A percentile compares a stretch with the other conserved stretches of the same genome.
phyloP scores from a whole-genome alignment of 2,329 filamentous ascomycete genomes.

The Chrysoporthe puriensis region DNA sequence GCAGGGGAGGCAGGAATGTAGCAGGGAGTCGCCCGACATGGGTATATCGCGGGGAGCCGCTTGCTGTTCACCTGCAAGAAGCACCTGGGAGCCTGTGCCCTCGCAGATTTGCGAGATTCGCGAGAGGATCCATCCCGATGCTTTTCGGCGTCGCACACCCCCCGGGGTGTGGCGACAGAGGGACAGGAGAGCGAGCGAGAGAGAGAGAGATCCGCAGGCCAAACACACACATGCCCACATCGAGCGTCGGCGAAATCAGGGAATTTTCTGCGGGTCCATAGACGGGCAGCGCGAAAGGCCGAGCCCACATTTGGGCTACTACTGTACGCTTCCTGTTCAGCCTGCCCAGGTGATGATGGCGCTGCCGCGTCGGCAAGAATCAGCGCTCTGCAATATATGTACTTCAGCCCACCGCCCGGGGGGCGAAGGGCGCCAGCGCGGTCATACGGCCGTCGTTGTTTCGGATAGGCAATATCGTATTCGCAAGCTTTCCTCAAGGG shows the following conservation, averaged over 20 bases:
- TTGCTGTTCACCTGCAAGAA: slow-evolving; percentile 8
- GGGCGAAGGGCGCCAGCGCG: background rate
- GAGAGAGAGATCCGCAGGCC: background rate
- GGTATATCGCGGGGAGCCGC: slow-evolving; percentile 26
- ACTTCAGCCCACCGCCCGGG: background rate
- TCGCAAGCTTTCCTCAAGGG: slow-evolving; percentile 18
- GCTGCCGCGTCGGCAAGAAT: background rate
- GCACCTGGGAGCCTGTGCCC: slow-evolving; percentile 19
- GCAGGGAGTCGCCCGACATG: slow-evolving; percentile 17
- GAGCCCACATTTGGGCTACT: background rate
- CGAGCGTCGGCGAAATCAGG: background rate
- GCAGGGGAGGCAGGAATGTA: slow-evolving; percentile 17
- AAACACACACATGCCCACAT: background rate
- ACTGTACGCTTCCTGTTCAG: background rate
- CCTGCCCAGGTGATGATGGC: background rate
- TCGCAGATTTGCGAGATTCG: slow-evolving; percentile 25
- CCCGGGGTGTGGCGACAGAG: slow-evolving; percentile 3
- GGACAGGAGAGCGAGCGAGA: background rate
- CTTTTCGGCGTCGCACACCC: slow-evolving; percentile 16
- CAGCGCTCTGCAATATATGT: background rate
- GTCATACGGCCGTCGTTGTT: background rate
- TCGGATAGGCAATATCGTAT: background rate
- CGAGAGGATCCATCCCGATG: slow-evolving; percentile 26
- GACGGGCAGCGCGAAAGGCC: slow-evolving; percentile 3
- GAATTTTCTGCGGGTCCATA: background rate